Evolutionary conservation across 1,284 basidiomycete genomes (phyloP).

Genomic region (Cryptococcus wingfieldii): DNA sequence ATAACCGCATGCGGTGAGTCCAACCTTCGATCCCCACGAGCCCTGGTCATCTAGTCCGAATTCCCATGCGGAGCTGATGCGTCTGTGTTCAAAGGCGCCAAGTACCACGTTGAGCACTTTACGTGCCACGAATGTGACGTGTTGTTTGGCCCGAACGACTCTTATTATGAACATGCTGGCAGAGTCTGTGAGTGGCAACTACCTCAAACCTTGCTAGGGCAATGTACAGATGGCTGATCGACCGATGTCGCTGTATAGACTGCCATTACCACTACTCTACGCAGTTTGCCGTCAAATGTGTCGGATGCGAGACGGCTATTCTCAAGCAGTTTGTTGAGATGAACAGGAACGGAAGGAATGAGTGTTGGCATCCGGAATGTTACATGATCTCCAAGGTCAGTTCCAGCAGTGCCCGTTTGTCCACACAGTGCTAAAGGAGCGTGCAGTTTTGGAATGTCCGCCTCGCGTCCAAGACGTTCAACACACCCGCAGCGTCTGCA

Average conservation of each 20-base stretch:
- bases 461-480: constrained; percentile 65
- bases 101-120: constrained; percentile 99
- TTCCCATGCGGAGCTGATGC: not conserved
- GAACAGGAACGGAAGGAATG: constrained; percentile 94
- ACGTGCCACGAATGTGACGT: constrained; percentile 96
- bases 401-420: not conserved
- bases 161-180: constrained; percentile 96
- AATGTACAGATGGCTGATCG: not conserved
- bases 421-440: not conserved
- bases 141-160: constrained; percentile 95
- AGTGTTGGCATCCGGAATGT: constrained; percentile 99
- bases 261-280: constrained; percentile 99
- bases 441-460: constrained; percentile 97
- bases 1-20: constrained; percentile 96
- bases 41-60: not conserved
- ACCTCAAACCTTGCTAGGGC: not conserved
- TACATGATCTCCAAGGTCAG: constrained; percentile 98
- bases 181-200: constrained; percentile 62
- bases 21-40: not conserved
- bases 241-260: constrained; percentile 41
- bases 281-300: constrained; percentile 96
- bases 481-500: constrained; percentile 55
- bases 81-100: constrained; percentile 64
- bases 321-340: constrained; percentile 99
- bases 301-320: constrained; percentile 96